These are phyloP conservation scores for Mortierella sp. DNA, from an alignment of 371 early-diverging fungal species.

Conservation along the genomic window DNA sequence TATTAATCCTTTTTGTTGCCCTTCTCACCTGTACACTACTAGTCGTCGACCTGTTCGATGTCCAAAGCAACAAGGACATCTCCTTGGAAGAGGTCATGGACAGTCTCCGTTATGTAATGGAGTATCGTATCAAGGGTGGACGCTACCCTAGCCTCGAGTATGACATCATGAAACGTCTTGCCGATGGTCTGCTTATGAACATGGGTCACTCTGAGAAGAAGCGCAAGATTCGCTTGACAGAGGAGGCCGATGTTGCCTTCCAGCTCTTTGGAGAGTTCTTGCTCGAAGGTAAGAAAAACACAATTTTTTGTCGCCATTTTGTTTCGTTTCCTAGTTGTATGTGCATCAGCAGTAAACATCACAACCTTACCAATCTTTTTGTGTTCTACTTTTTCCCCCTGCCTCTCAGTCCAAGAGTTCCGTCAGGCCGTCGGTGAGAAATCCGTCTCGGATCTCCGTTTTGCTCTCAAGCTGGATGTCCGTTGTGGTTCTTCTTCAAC, in stretches of 20 bases:
- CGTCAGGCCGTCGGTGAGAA: constrained; percentile 83
- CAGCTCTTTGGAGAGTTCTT: constrained; percentile 94
- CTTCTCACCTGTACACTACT: neutral
- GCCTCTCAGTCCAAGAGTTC: constrained; percentile 71
- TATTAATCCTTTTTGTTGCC: neutral
- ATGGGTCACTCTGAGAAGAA: constrained; percentile 77
- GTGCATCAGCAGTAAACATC: neutral
- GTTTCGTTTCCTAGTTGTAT: neutral
- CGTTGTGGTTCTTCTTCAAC: constrained; percentile 83
- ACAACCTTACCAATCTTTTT: neutral
- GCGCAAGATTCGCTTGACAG: constrained; percentile 75
- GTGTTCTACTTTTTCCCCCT: neutral
- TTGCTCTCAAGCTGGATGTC: constrained; percentile 83
- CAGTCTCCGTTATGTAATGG: constrained; percentile 94
- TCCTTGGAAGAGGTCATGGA: constrained; percentile 89
- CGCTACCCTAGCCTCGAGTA: constrained; percentile 86
- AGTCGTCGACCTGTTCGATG: constrained; percentile 77
- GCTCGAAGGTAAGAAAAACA: constrained; percentile 73
- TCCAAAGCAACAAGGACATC: constrained; percentile 79
- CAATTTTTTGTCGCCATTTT: neutral
- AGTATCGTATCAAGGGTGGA: constrained; percentile 89
- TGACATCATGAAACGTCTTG: constrained; percentile 86
- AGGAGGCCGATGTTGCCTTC: constrained; percentile 90
- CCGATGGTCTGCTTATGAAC: constrained; percentile 86
- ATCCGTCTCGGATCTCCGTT: constrained; percentile 83